Base-by-base conservation (phyloP, 306 rosid genomes). In the Prinsepia uniflora region DNA sequence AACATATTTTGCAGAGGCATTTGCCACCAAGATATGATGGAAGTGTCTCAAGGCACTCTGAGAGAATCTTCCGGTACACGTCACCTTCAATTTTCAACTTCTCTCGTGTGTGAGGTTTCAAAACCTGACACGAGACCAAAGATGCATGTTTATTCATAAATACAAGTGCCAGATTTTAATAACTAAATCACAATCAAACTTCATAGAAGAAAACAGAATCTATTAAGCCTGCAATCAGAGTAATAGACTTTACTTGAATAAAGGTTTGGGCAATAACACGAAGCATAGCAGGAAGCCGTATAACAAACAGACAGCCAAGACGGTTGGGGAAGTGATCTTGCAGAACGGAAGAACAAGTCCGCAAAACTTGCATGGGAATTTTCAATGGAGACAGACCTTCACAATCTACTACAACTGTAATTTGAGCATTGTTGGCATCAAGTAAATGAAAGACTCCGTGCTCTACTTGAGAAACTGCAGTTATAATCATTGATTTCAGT, bases 281-380 rank as follows among this genome's bases (percentile, higher is more conserved):
- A 66, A 88, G 90, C 71, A 91, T 83, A 3, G 96, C 87, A 59
- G 97, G 99, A 75, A 91, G 97, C 61, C 91, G 87, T 44, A 94
- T 81, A 71, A 91, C 86, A 62, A 81, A 83, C 86, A 94, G 85
- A 82, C 91, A 87, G 69, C 99, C 96, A 76, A 94, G 99, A 66
- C 92, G 91, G 72, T 89, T 84, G 24, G 99, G 99, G 72, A 91
- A 91, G 85, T 94, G 91, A 82, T 91, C 95, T 91, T 91, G 97
- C 83, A 94, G 84, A 76, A 91, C 80, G 76, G 95, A 71, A 63
- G 96, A 89, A 82, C 97, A 94, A 41, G 88, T 82, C 84, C 90
- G 86, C 89, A 94, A 3, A 78, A 86, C 71, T 75, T 94, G 86
- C 96, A 91, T 89, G 63, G 99, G 99, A 76, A 91, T 61, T 86